Base-by-base conservation (phyloP, 169 alveolate genomes). In the Eimeria praecox region DNA sequence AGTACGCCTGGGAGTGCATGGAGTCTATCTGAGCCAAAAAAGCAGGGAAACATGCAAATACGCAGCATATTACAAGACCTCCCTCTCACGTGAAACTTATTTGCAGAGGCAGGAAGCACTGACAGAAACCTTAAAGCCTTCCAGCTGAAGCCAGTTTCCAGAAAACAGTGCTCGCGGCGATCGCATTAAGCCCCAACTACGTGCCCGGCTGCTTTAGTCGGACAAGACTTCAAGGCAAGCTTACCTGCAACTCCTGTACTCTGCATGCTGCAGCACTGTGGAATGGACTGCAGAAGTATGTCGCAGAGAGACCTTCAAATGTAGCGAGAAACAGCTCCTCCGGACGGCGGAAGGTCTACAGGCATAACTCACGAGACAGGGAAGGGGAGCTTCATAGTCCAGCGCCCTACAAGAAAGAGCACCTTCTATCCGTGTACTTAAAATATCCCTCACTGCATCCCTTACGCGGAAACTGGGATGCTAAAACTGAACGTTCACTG, bases 1-100 rank as follows among this genome's bases (percentile, higher is more conserved):
- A 93, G 73, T 80, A 75, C 78, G 96, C 96, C 52, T 93, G 96
- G 42, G 89, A 80, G 94, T 88, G 96, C 96, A 83, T 93, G 62
- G 90, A 80, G 62, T 93, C 96, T 8, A 93, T 75, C 95, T 92
- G 92, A n/a, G 75, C 49, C 5, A 30, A 62, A 5, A 52, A 44
- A 5, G 6, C n/a, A 54, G 54, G 27, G 3, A n/a, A 83, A 18
- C 35, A 78, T 44, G 40, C 27, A n/a, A 78, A n/a, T 10, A 78
- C 42, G 27, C 44, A 38, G 35, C 10, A 16, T 9, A 40, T n/a
- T n/a, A n/a, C n/a, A n/a, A 78, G 42, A 44, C 12, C 33, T n/a
- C 27, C 20, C 24, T 22, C 3, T 14, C n/a, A 35, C 24, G n/a
- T 33, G 49, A 16, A 0, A 42, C 40, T 40, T 9, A 3, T 82